These are phyloP conservation scores for Picea glauca DNA, from an alignment of 75 land plant genomes.

Conservation along the genomic window DNA sequence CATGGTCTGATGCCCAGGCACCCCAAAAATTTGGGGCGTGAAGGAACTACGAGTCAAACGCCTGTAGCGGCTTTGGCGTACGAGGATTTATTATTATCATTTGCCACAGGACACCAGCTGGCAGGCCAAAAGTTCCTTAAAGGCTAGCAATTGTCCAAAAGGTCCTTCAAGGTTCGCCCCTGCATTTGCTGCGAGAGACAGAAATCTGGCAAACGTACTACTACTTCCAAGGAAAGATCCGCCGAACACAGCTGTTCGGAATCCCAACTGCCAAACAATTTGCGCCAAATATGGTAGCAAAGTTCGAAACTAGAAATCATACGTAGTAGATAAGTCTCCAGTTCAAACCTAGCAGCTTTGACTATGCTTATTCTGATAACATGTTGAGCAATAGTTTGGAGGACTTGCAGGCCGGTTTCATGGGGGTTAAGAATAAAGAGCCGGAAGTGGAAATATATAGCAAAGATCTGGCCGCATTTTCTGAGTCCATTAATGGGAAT, in stretches of 20 bases:
- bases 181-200: no score
- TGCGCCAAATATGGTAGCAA: not conserved
- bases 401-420: not conserved
- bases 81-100: not conserved
- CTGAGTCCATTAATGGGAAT: conserved; percentile 3
- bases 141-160: not conserved
- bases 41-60: not conserved
- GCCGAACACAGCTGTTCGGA: not conserved
- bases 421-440: no score
- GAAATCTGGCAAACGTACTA: not conserved
- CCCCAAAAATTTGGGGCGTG: not conserved
- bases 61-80: not conserved
- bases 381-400: not conserved
- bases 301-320: not conserved
- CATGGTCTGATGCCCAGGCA: not conserved
- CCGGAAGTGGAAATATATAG: no score
- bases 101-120: not conserved
- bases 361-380: not conserved
- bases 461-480: not conserved
- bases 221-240: not conserved
- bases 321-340: not conserved
- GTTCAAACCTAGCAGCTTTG: not conserved
- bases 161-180: no score
- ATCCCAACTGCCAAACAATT: not conserved
- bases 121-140: not conserved